phyloP scores from a whole-genome alignment of 192 early-diverging fungal species.

The Funneliformis mosseae region DNA sequence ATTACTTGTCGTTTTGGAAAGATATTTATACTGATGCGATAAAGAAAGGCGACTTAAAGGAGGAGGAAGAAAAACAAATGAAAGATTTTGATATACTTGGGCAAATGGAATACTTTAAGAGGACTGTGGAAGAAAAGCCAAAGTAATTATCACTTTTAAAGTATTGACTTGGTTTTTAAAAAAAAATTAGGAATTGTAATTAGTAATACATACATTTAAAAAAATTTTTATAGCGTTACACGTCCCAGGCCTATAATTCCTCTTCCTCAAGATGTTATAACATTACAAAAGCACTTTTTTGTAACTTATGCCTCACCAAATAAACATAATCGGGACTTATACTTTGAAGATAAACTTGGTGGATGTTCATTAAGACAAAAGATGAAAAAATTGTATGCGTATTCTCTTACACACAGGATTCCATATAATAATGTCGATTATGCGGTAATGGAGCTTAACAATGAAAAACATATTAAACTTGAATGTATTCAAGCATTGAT shows the following conservation, averaged over 20 bases:
- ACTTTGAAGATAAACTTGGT: conserved; percentile 33
- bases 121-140: background rate
- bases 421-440: conserved; percentile 21
- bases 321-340: conserved; percentile 6
- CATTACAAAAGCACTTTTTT: conserved; percentile 12
- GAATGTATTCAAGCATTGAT: conserved; percentile 34
- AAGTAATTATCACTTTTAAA: conserved; percentile 7
- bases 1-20: conserved; percentile 21
- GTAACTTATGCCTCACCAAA: background rate
- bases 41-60: conserved; percentile 22
- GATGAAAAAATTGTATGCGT: conserved; percentile 12
- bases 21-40: conserved; percentile 29
- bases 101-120: conserved; percentile 33
- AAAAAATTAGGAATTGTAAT: background rate
- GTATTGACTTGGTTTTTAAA: background rate
- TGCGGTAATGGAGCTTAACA: background rate
- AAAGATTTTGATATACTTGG: conserved; percentile 27
- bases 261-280: conserved; percentile 22
- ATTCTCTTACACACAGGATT: conserved; percentile 25
- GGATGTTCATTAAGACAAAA: conserved; percentile 28
- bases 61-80: conserved; percentile 30
- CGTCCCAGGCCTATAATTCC: conserved; percentile 6
- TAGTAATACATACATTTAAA: no score
- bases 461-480: conserved; percentile 9
- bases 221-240: background rate